Conservation (phyloP, 164 flowering plant genomes). For the Vitis vinifera region DNA sequence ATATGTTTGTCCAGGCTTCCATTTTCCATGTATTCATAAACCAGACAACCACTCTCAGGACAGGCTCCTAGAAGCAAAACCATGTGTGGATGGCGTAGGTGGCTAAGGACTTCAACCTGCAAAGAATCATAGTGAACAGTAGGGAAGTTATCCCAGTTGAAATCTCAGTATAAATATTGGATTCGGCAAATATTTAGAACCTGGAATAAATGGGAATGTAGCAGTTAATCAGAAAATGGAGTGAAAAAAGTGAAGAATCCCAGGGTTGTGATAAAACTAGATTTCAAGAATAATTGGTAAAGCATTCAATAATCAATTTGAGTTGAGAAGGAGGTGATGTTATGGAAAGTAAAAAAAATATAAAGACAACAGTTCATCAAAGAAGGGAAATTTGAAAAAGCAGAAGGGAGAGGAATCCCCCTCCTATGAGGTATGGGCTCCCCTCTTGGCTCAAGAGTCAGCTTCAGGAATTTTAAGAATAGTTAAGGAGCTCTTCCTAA, state of each 20-base stretch:
- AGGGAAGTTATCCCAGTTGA: neutral
- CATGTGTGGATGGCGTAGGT: constrained; percentile 71
- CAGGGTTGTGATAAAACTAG: too few species aligned
- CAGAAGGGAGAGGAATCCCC: too few species aligned
- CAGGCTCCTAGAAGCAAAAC: constrained; percentile 83
- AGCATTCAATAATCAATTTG: too few species aligned
- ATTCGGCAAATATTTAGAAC: too few species aligned
- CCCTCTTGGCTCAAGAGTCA: too few species aligned
- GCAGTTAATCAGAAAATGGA: too few species aligned
- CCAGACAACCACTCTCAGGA: constrained; percentile 75
- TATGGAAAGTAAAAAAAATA: neutral
- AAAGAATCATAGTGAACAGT: constrained; percentile 8
- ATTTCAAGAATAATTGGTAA: too few species aligned
- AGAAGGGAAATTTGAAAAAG: neutral
- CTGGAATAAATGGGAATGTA: neutral
- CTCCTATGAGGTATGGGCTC: too few species aligned
- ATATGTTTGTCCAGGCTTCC: constrained; percentile 76
- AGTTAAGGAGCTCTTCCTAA: too few species aligned
- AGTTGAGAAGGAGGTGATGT: too few species aligned
- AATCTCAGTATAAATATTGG: neutral
- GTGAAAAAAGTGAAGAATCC: too few species aligned
- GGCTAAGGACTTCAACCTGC: constrained; percentile 83
- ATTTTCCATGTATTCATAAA: constrained; percentile 85
- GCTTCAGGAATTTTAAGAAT: too few species aligned
- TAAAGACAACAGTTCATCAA: neutral